phyloP scores from a whole-genome alignment of 805 yeast genomes.

The Pichia manshurica region DNA sequence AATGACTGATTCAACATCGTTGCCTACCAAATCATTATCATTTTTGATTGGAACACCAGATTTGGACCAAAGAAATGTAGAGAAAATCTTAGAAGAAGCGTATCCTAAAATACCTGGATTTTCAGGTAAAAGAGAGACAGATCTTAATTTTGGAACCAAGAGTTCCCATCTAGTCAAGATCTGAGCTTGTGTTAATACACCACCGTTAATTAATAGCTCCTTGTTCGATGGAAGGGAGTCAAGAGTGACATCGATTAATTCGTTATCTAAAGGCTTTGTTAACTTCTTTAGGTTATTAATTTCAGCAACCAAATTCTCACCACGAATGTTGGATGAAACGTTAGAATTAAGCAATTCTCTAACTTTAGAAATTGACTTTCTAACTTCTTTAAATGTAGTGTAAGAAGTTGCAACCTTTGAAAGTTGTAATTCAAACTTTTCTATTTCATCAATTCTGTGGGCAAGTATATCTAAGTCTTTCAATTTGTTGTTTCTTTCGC shows the following conservation, averaged over 20 bases:
- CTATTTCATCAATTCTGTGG: slow-evolving; percentile 49
- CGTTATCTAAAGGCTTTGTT: slow-evolving; percentile 33
- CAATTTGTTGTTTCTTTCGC: slow-evolving; percentile 75
- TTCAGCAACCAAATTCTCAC: slow-evolving; percentile 44
- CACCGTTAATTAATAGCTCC: slow-evolving; percentile 37
- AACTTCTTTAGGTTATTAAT: slow-evolving; percentile 33
- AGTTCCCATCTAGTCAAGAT: slow-evolving; percentile 73
- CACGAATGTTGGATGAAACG: slow-evolving; percentile 35
- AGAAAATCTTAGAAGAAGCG: slow-evolving; percentile 69
- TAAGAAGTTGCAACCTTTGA: slow-evolving; percentile 38
- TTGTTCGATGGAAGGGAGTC: slow-evolving; percentile 39
- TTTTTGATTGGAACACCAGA: slow-evolving; percentile 56
- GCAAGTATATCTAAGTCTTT: slow-evolving; percentile 59
- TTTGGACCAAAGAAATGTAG: slow-evolving; percentile 70
- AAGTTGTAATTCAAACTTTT: slow-evolving; percentile 42
- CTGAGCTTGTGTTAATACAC: slow-evolving; percentile 74
- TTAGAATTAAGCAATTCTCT: slow-evolving; percentile 33
- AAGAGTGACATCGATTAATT: slow-evolving; percentile 36
- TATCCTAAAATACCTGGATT: slow-evolving; percentile 95
- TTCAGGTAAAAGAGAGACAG: slow-evolving; percentile 85
- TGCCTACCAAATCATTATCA: slow-evolving; percentile 41
- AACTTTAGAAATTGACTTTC: slow-evolving; percentile 40
- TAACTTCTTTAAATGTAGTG: slow-evolving; percentile 36
- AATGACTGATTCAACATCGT: slow-evolving; percentile 82
- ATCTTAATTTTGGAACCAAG: slow-evolving; percentile 78